A percentile compares a stretch with the other conserved stretches of the same genome.
Conservation (phyloP, 2,329 filamentous ascomycete genomes). For the Sarocladium oryzae region DNA sequence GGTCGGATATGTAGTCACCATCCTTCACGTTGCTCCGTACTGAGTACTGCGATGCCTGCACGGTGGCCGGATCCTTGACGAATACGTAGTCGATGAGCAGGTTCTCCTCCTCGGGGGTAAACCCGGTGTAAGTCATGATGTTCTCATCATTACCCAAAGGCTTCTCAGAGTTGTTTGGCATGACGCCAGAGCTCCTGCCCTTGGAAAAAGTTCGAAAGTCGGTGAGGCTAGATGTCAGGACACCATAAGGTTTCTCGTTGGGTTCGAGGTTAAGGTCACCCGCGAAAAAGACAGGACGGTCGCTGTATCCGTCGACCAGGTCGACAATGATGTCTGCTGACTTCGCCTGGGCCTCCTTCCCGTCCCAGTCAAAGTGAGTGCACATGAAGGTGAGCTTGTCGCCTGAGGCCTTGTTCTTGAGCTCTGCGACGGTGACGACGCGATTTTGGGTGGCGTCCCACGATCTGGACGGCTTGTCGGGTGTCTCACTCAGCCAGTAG, state of each 20-base stretch:
- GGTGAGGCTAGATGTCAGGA: conserved; percentile 18
- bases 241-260: conserved; percentile 20
- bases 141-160: background rate
- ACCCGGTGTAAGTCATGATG: conserved; percentile 22
- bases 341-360: conserved; percentile 32
- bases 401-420: conserved; percentile 31
- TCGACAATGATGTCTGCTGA: conserved; percentile 31
- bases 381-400: conserved; percentile 37
- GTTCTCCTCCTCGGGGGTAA: conserved; percentile 14
- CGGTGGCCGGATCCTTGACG: conserved; percentile 19
- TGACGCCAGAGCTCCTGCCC: conserved; percentile 18
- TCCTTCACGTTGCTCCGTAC: conserved; percentile 12
- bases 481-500: conserved; percentile 57
- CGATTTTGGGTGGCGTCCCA: conserved; percentile 44
- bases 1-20: conserved; percentile 25
- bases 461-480: conserved; percentile 47
- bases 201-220: conserved; percentile 19
- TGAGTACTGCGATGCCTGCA: conserved; percentile 13
- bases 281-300: conserved; percentile 23
- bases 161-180: conserved; percentile 10
- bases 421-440: conserved; percentile 41
- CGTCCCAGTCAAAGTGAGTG: conserved; percentile 47
- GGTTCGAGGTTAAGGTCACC: conserved; percentile 26
- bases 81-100: conserved; percentile 26
- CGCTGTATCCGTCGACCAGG: conserved; percentile 14